Conservation (phyloP, 495 filamentous ascomycete genomes). For the Penicillium atrosanguineum region DNA sequence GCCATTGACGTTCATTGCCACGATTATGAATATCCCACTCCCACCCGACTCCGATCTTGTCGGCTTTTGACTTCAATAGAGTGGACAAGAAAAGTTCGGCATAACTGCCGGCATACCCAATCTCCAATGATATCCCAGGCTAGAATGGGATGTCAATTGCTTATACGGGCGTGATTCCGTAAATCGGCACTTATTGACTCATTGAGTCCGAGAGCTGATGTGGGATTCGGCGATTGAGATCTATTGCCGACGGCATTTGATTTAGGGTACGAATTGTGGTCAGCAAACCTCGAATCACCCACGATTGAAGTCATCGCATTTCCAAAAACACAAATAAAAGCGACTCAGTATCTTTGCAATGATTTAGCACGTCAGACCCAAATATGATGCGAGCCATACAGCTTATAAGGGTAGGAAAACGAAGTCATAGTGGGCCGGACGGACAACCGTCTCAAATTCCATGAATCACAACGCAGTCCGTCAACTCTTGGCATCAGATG, state of each 20-base stretch:
- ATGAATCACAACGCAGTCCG: conserved; percentile 13
- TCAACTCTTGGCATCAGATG: conserved; percentile 5
- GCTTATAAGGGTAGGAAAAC: not conserved
- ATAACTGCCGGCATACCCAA: not conserved
- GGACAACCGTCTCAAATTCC: conserved; percentile 1
- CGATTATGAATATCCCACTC: not conserved
- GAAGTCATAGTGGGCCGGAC: conserved; percentile 5
- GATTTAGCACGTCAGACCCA: not conserved
- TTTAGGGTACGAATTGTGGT: not conserved
- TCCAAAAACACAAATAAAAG: not conserved
- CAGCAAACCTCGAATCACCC: not conserved
- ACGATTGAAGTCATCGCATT: not conserved
- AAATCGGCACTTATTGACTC: not conserved
- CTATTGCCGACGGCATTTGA: conserved; percentile 10
- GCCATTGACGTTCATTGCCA: not conserved
- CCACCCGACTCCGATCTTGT: conserved; percentile 1
- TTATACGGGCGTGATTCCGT: too few species aligned
- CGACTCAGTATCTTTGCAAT: not conserved
- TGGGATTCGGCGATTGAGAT: conserved; percentile 6
- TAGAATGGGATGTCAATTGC: not conserved
- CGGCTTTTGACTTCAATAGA: too few species aligned
- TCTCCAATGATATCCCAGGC: not conserved
- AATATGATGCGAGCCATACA: not conserved
- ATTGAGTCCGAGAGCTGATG: not conserved
- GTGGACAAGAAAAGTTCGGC: conserved; percentile 18